Percentiles rank a stretch among this genome's conserved stretches.
These are phyloP conservation scores for Ceratobasidium sp. DNA, from an alignment of 1,284 basidiomycete species.

Conservation along the genomic window DNA sequence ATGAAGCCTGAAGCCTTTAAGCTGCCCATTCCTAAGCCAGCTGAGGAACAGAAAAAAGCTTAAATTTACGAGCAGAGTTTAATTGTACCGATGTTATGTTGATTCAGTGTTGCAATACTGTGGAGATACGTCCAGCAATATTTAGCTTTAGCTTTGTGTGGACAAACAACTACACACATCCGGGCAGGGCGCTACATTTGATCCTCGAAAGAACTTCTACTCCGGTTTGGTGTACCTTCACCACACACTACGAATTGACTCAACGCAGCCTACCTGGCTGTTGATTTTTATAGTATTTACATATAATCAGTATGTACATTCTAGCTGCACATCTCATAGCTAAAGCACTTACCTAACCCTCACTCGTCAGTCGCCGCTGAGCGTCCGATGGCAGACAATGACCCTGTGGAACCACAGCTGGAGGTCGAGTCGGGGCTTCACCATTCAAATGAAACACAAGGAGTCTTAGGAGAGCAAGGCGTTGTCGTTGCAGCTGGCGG, in stretches of 20 bases:
- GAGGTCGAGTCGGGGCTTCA: slow-evolving; percentile 14
- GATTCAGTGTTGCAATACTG: not conserved
- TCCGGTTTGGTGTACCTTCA: slow-evolving; percentile 30
- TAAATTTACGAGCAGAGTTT: not conserved
- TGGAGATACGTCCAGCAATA: not conserved
- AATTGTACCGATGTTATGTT: not conserved
- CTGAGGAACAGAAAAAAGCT: slow-evolving; percentile 45
- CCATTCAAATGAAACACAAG: not conserved
- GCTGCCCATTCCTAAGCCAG: slow-evolving; percentile 44
- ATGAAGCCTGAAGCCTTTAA: slow-evolving; percentile 46
- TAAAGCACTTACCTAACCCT: not conserved
- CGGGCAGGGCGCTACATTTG: slow-evolving; percentile 27
- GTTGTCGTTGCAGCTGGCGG: not conserved
- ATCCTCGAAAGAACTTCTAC: slow-evolving; percentile 39
- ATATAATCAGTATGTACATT: slow-evolving; percentile 21
- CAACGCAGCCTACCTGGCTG: slow-evolving; percentile 15
- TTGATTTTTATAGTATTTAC: slow-evolving; percentile 2
- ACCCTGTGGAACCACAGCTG: slow-evolving; percentile 17
- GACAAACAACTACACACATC: slow-evolving; percentile 32
- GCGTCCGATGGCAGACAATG: slow-evolving; percentile 42
- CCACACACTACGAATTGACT: slow-evolving; percentile 28
- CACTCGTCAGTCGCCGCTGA: slow-evolving; percentile 21
- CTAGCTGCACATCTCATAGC: not conserved
- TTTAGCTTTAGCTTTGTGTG: not conserved
- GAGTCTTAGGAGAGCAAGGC: not conserved